phyloP scores from a whole-genome alignment of 2,329 filamentous ascomycete genomes.

The Colletotrichum liaoningense region DNA sequence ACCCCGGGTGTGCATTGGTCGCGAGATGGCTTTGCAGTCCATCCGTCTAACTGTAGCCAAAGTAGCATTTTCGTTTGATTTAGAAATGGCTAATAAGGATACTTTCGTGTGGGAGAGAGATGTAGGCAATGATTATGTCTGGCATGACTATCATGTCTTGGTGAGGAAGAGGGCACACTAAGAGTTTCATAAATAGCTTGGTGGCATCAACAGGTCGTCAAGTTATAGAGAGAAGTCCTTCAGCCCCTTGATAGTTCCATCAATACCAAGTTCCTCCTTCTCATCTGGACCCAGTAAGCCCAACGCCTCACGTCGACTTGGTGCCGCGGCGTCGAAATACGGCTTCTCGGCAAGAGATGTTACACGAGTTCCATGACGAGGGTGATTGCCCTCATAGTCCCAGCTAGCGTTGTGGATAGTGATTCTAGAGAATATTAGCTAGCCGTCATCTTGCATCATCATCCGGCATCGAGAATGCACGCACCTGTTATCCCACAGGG shows the following conservation, averaged over 20 bases:
- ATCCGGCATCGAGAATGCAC: constrained; percentile 28
- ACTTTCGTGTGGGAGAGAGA: constrained; percentile 21
- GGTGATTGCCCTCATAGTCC: constrained; percentile 76
- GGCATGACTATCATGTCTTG: constrained; percentile 9
- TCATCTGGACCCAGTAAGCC: constrained; percentile 71
- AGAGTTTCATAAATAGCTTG: not conserved
- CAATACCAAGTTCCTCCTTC: constrained; percentile 43
- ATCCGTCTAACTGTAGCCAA: constrained; percentile 18
- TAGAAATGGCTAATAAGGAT: constrained; percentile 10
- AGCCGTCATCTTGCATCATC: not conserved
- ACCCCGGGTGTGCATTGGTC: constrained; percentile 20
- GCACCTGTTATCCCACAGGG: constrained; percentile 77
- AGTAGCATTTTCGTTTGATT: constrained; percentile 4
- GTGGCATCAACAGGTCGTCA: too few relatives aligned
- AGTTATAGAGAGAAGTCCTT: constrained; percentile 30
- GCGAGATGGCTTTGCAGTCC: constrained; percentile 25
- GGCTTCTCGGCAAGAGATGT: constrained; percentile 79
- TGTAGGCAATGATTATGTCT: constrained; percentile 17
- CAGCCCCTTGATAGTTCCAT: not conserved
- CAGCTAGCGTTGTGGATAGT: constrained; percentile 81
- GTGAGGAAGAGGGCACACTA: not conserved
- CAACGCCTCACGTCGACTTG: constrained; percentile 73
- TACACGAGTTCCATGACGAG: constrained; percentile 78
- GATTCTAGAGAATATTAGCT: constrained; percentile 55
- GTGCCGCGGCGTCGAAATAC: constrained; percentile 72